Conservation (phyloP, 345 rosid species). For the Murraya koenigii region DNA sequence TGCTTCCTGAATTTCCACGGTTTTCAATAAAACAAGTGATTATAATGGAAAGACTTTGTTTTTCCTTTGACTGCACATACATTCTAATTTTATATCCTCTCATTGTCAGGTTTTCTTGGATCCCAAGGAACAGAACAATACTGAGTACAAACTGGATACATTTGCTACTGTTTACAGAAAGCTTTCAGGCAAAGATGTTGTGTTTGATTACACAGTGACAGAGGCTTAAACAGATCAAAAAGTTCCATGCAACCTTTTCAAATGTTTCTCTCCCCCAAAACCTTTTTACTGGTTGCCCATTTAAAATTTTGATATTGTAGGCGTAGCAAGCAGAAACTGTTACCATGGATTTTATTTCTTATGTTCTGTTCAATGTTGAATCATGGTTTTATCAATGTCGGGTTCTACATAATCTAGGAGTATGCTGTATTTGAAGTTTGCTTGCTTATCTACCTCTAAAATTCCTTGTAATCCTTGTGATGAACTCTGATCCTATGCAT, state of each 20-base stretch:
- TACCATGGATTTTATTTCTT: conserved; percentile 8
- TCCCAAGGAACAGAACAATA: conserved; percentile 76
- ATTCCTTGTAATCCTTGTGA: background rate
- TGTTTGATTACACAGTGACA: conserved; percentile 64
- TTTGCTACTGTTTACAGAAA: conserved; percentile 79
- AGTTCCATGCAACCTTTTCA: conserved; percentile 4
- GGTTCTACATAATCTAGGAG: background rate
- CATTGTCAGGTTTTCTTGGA: conserved; percentile 65
- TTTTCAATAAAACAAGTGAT: background rate
- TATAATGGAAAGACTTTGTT: background rate
- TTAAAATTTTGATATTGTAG: conserved; percentile 26
- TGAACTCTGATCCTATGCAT: background rate
- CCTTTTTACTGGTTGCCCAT: background rate
- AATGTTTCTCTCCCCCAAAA: background rate
- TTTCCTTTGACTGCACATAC: background rate
- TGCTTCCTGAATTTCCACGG: background rate
- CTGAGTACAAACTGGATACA: conserved; percentile 77
- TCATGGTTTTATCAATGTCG: conserved; percentile 2
- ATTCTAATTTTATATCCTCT: background rate
- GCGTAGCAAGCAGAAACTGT: conserved; percentile 9
- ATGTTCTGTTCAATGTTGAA: background rate
- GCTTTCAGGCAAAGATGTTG: conserved; percentile 77
- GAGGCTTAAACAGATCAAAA: conserved; percentile 40
- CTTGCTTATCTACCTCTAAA: background rate
- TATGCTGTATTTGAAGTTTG: background rate